phyloP scores from a whole-genome alignment of 768 basidiomycete species.

The Wakefieldia striispora region DNA sequence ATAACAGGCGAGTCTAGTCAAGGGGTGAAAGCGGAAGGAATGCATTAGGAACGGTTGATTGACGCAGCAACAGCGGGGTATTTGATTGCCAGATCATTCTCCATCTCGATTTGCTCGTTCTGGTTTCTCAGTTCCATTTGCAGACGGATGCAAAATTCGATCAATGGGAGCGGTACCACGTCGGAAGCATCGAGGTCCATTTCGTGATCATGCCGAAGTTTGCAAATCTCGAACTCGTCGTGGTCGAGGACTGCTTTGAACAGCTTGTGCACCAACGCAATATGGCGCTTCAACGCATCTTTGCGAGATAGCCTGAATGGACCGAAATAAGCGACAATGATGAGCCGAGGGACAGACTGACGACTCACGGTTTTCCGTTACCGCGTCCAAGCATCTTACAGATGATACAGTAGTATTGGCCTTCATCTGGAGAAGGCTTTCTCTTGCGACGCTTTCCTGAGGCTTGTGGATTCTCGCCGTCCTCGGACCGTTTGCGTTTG shows the following conservation, averaged over 20 bases:
- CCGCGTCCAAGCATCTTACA: background rate
- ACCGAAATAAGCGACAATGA: background rate
- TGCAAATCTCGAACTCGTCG: background rate
- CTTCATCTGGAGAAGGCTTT: background rate
- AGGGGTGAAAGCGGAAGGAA: no score
- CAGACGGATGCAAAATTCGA: background rate
- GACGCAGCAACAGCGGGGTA: background rate
- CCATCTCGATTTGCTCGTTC: background rate
- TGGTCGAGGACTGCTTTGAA: background rate
- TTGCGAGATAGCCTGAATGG: slow-evolving; percentile 3
- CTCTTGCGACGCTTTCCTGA: background rate
- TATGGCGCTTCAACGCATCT: slow-evolving; percentile 10
- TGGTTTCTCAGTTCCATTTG: background rate
- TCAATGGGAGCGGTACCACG: background rate
- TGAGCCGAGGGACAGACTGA: no score
- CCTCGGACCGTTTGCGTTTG: background rate
- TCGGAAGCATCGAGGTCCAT: no score
- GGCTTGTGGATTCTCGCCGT: background rate
- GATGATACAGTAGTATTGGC: background rate
- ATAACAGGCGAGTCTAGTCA: no score
- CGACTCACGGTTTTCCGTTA: background rate
- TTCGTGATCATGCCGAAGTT: background rate
- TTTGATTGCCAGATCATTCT: background rate
- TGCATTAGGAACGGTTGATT: no score
- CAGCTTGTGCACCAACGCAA: background rate